Evolutionary conservation across 805 yeast genomes (phyloP), one percentile per base, ranked within the genome.

Genomic region (Clavispora santaluciae): DNA sequence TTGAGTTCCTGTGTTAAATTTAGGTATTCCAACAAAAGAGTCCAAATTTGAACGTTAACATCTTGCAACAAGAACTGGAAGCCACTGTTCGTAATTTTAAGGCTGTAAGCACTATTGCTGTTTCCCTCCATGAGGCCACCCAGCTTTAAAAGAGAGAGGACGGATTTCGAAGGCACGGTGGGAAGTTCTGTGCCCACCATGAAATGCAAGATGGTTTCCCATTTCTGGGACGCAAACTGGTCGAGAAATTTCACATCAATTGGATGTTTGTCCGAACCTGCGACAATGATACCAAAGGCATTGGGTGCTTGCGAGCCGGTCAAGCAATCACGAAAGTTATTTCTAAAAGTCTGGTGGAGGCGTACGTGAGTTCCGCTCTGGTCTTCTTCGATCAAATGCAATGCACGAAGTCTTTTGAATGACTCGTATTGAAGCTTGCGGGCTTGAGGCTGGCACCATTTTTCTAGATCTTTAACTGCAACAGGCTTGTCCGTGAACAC

Each of bases 201-300:
- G 66, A 83, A 93, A 70, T 93, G 98, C 53, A 93, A 70, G 51
- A 93, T 91, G 6, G 87, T 79, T 59, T 93, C 99, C 99, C 99
- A 93, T 57, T 85, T 88, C 35, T 74, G 76, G 6, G 88, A 75
- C 11, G 96, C 95, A 63, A 88, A 90, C 29, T 70, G 70, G 50
- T 87, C 95, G 36, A 91, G 68, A 53, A 82, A 83, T 26, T 72
- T 74, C n/a, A 80, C 62, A 35, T 77, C 80, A 4, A 85, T 83
- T 22, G 66, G 66, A 41, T 76, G 75, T 34, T 77, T 74, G 45
- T 80, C 81, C 69, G 28, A 73, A 2, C 44, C 45, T 16, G 76
- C 75, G 39, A 79, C 75, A 25, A 86, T 73, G 34, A 78, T 79
- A n/a, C 95, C 96, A 67, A 87, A 86, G 2, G 95, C 81, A 54